Evolutionary conservation across 2,329 filamentous ascomycete genomes (phyloP).

Genomic region (Xylariaceae sp.): DNA sequence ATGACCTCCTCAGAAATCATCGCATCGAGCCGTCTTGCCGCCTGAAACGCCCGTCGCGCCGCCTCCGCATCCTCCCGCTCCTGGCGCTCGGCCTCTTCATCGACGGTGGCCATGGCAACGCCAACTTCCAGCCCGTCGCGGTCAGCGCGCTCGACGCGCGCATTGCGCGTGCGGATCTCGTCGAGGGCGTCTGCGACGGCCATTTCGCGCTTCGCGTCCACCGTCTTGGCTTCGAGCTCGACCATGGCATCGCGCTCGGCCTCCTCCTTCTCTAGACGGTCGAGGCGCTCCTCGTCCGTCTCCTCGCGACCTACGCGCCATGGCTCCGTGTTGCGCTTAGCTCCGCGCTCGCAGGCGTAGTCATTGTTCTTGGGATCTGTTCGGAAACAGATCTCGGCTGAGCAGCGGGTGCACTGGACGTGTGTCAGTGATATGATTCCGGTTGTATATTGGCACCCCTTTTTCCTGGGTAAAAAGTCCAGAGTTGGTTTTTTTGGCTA

Average conservation of each 20-base stretch:
- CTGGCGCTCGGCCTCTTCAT: slow-evolving; percentile 57
- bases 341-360: slow-evolving; percentile 72
- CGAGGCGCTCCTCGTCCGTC: slow-evolving; percentile 80
- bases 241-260: slow-evolving; percentile 89
- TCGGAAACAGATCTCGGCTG: slow-evolving; percentile 23
- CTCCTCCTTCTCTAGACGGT: slow-evolving; percentile 73
- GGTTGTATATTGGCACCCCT: too few species aligned
- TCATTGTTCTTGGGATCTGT: slow-evolving; percentile 96
- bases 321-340: slow-evolving; percentile 87
- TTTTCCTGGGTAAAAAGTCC: too few species aligned
- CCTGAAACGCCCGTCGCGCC: slow-evolving; percentile 71
- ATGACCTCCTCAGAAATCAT: slow-evolving; percentile 45
- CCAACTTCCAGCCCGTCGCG: slow-evolving; percentile 60
- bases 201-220: slow-evolving; percentile 93
- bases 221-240: slow-evolving; percentile 87
- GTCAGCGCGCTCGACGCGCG: slow-evolving; percentile 71
- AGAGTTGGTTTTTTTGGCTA: too few species aligned
- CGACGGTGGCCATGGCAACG: slow-evolving; percentile 43
- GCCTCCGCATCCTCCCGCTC: slow-evolving; percentile 81
- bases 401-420: slow-evolving; percentile 21
- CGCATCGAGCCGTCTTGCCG: slow-evolving; percentile 48
- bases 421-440: neutral
- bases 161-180: slow-evolving; percentile 89
- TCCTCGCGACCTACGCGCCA: slow-evolving; percentile 69
- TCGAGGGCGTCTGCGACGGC: slow-evolving; percentile 92